Evolutionary conservation across 2,329 filamentous ascomycete species (phyloP).

Genomic region (Diaporthe amygdali): DNA sequence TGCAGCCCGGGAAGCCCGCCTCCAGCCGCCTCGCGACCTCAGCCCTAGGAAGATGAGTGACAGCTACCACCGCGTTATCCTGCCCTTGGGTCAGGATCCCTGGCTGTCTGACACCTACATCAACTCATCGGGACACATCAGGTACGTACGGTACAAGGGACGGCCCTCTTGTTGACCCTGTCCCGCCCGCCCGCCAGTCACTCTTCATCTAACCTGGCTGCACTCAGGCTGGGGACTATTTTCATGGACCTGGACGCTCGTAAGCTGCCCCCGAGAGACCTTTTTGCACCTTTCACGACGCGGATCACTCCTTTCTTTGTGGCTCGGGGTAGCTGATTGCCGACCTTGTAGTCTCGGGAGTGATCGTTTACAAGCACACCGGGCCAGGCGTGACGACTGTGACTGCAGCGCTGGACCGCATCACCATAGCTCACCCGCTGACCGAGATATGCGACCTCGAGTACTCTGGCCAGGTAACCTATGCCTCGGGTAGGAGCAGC

Average conservation of each 20-base stretch:
- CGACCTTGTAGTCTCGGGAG: conserved; percentile 46
- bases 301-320: not conserved
- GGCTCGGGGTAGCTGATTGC: not conserved
- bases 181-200: not conserved
- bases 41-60: conserved; percentile 73
- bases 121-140: conserved; percentile 76
- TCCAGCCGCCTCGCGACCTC: conserved; percentile 54
- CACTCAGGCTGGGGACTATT: conserved; percentile 66
- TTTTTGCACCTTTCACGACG: not conserved
- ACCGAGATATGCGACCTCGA: conserved; percentile 81
- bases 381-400: conserved; percentile 59
- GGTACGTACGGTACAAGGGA: conserved; percentile 50
- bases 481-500: conserved; percentile 74
- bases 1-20: conserved; percentile 31
- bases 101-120: conserved; percentile 81
- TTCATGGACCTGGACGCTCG: conserved; percentile 80
- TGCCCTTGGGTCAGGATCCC: conserved; percentile 74
- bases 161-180: not conserved
- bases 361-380: conserved; percentile 75
- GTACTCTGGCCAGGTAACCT: conserved; percentile 66
- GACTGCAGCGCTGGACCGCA: conserved; percentile 55
- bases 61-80: conserved; percentile 69
- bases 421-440: conserved; percentile 69
- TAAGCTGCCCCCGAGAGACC: not conserved
- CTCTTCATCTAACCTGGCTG: not conserved